Base-by-base conservation (phyloP, 345 rosid species). In the Laguncularia racemosa region DNA sequence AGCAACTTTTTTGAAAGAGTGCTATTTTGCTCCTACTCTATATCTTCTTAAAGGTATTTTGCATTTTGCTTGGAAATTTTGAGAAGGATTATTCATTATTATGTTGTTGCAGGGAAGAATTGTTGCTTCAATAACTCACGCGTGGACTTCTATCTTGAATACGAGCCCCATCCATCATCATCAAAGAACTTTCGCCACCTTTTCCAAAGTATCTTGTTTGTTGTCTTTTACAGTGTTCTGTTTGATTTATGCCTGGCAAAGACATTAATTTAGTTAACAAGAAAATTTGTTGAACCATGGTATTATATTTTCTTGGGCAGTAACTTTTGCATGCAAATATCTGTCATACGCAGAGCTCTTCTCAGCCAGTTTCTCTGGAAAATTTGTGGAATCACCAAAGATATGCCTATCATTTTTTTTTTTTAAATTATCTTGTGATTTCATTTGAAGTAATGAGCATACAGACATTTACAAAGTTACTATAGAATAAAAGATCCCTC, bases 121-220 rank as follows among this genome's bases (percentile, higher is more conserved):
- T 86, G 95, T 69, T 92, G 95, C 78, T 76, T 89, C 54, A 92
- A 92, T 59, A 79, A 63, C 40, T 78, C 97, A 2, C 73, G 72
- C 21, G 78, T 81, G 50, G 84, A 84, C 46, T 73, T 71, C 70
- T 86, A 84, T 69, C 72, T 92, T 51, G 80, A 81, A 18, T 86
- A 81, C 52, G 97, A 89, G 62, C 98, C 98, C 65, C 95, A 92
- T 54, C 91, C 98, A 20, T 81, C 97, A 47, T 92, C 98, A 21
- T 68, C 79, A 1, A 92, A 89, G 80, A 92, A 92, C 67, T 28
- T 92, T 52, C 84, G 83, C 55, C 98, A 92, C 78, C 91, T 89
- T 71, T 92, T 86, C 72, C 91, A 92, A 75, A 89, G 96, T 89
- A 80, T 60, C 80, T 55, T 65, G 58, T 58, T 58, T 57, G 20